Base-by-base conservation (phyloP, 2,329 filamentous ascomycete genomes). In the Aspergillus puulaauensis region DNA sequence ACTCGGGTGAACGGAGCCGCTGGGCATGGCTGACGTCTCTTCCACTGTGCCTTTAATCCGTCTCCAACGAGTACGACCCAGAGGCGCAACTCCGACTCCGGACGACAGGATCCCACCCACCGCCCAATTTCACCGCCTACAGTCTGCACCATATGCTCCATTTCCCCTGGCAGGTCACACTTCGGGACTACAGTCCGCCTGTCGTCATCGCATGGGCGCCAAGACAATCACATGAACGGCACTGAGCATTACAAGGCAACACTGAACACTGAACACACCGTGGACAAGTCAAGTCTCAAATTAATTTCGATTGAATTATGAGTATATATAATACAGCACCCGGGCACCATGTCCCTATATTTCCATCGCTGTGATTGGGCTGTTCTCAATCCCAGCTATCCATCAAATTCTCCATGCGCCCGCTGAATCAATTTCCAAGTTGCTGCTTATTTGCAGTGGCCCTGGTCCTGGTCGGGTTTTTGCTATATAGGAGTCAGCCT, bases 1-100 rank as follows among this genome's bases (percentile, higher is more conserved):
- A 15, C 6, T 23, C 52, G 61, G 61, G 19, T 58, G 59, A 61
- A 60, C 61, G 61, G 61, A 61, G 52, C 54, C 52, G 23, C 51
- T 35, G 49, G 45, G 21, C 48, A 33, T 17, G 35, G 39, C 31
- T 57, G 31, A 24, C 21, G 14, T 19, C 27, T 31, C 33, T 40
- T 17, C 43, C 47, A 23, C 50, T 23, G 27, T 49, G 47, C 41
- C 35, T 52, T 48, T 55, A 9, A 48, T 50, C 51, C 52, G 47
- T 50, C 17, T 35, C 31, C 19, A 27, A 14, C 19, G 15, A 15
- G 6, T 17, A 17, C 35, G 27, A 37, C 14, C 35, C 50, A 53
- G 19, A 21, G 21, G 21, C 21, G 21, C 21, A 21, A 17, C 23
- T 24, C 55, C 44, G 55, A 49, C 55, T 44, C 52, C 49, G 37